Evolutionary conservation across 768 basidiomycete species (phyloP).

Genomic region (Neoboletus magnificus): DNA sequence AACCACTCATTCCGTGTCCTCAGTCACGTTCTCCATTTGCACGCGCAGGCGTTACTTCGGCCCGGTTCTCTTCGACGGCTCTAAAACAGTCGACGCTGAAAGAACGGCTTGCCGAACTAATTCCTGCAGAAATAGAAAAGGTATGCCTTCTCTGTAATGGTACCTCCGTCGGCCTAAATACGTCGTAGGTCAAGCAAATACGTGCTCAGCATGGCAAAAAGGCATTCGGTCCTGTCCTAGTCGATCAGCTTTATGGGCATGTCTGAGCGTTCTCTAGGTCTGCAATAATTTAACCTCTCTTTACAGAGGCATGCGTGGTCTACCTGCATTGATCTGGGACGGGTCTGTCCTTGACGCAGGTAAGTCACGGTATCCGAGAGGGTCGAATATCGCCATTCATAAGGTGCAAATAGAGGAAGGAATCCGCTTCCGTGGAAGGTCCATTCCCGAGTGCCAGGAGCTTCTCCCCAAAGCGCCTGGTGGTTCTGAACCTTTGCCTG

Average conservation of each 20-base stretch:
- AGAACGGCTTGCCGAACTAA: slow-evolving; percentile 90
- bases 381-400: background rate
- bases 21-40: slow-evolving; percentile 50
- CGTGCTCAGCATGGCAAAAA: slow-evolving; percentile 89
- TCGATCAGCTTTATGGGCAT: slow-evolving; percentile 89
- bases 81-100: slow-evolving; percentile 76
- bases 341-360: slow-evolving; percentile 95
- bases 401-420: slow-evolving; percentile 68
- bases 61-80: slow-evolving; percentile 62
- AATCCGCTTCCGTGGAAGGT: slow-evolving; percentile 96
- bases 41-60: slow-evolving; percentile 43
- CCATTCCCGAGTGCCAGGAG: slow-evolving; percentile 85
- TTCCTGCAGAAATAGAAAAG: slow-evolving; percentile 70
- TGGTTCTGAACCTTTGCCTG: slow-evolving; percentile 88
- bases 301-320: slow-evolving; percentile 77
- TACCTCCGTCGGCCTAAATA: slow-evolving; percentile 4
- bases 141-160: slow-evolving; percentile 6
- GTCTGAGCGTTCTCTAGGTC: background rate
- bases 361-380: slow-evolving; percentile 30
- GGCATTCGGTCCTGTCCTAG: slow-evolving; percentile 85
- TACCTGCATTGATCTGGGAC: slow-evolving; percentile 96
- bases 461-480: slow-evolving; percentile 86
- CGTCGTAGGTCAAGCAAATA: slow-evolving; percentile 69
- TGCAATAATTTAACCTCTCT: slow-evolving; percentile 1
- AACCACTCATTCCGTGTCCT: slow-evolving; percentile 1